Conservation (phyloP, 2,329 filamentous ascomycete genomes). For the Cordyceps javanica region DNA sequence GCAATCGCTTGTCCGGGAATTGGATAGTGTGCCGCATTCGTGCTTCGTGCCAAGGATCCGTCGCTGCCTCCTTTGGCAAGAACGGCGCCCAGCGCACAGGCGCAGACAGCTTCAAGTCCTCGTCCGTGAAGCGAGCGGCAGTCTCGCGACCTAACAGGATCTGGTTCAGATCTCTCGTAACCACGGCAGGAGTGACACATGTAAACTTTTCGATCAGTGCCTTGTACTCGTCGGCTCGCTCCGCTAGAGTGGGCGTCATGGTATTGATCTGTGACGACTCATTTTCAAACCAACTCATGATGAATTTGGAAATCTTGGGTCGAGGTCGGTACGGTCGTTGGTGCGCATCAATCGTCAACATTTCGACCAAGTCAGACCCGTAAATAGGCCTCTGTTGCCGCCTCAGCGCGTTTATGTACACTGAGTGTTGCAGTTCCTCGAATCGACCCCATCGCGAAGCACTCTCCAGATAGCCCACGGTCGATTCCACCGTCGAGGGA, state of each 20-base stretch:
- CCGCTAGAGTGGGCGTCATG: constrained; percentile 68
- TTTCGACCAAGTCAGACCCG: constrained; percentile 69
- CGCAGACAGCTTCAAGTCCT: constrained; percentile 51
- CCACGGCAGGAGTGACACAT: constrained; percentile 83
- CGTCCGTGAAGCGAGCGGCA: constrained; percentile 50
- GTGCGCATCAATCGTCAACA: constrained; percentile 59
- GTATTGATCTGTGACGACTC: constrained; percentile 57
- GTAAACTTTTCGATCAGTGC: constrained; percentile 79
- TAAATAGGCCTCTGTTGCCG: constrained; percentile 78
- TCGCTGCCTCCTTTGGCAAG: constrained; percentile 47
- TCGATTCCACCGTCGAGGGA: constrained; percentile 61
- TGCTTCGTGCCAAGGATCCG: constrained; percentile 88
- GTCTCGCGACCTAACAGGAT: constrained; percentile 59
- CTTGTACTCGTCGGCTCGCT: constrained; percentile 67
- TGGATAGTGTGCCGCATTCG: constrained; percentile 91
- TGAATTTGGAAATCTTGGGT: constrained; percentile 53
- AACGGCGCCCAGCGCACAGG: constrained; percentile 51
- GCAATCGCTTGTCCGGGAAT: constrained; percentile 90
- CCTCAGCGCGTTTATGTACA: constrained; percentile 75
- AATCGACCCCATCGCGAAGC: constrained; percentile 62
- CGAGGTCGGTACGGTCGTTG: constrained; percentile 53
- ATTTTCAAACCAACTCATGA: constrained; percentile 70
- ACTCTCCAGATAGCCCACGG: constrained; percentile 67
- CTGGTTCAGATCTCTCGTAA: constrained; percentile 69
- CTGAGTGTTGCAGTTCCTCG: constrained; percentile 72